Evolutionary conservation across 768 basidiomycete species (phyloP).

Genomic region (Pleurotus ostreatus): DNA sequence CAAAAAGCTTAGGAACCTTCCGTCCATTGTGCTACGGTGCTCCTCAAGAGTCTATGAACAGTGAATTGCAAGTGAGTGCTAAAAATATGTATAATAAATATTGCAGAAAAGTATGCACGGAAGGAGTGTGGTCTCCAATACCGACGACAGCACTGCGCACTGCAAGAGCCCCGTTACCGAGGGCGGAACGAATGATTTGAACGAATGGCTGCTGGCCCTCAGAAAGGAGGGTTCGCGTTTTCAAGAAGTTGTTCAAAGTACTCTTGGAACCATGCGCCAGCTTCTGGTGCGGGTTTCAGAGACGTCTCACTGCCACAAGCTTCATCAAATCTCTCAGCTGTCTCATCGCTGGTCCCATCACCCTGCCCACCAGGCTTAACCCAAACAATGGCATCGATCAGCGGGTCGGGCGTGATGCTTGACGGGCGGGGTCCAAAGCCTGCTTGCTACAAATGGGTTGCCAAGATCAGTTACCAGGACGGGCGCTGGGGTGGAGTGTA

Average conservation of each 20-base stretch:
- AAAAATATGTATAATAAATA: too few species aligned
- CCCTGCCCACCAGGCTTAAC: constrained; percentile 38
- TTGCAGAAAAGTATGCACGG: too few species aligned
- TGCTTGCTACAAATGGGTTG: constrained; percentile 13
- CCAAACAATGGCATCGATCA: constrained; percentile 36
- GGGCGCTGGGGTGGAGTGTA: not conserved
- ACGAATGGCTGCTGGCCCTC: not conserved
- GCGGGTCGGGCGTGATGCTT: constrained; percentile 19
- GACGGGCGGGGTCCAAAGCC: constrained; percentile 33
- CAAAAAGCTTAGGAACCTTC: too few species aligned
- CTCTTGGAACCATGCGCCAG: constrained; percentile 31
- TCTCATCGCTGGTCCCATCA: constrained; percentile 32
- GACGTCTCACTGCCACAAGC: constrained; percentile 19
- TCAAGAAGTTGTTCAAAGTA: constrained; percentile 24
- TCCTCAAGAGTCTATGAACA: too few species aligned
- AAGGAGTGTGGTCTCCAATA: too few species aligned
- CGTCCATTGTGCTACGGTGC: too few species aligned
- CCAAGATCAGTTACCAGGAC: too few species aligned
- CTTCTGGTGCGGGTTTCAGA: constrained; percentile 29
- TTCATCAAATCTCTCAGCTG: constrained; percentile 26
- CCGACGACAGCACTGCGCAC: too few species aligned
- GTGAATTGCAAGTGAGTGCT: too few species aligned
- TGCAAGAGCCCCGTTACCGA: too few species aligned
- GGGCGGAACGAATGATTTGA: too few species aligned
- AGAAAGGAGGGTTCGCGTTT: constrained; percentile 23